Percentiles rank a stretch among this genome's conserved stretches.
These are phyloP conservation scores for Starmerella potacharoeniae DNA, from an alignment of 805 yeast species.

Conservation along the genomic window DNA sequence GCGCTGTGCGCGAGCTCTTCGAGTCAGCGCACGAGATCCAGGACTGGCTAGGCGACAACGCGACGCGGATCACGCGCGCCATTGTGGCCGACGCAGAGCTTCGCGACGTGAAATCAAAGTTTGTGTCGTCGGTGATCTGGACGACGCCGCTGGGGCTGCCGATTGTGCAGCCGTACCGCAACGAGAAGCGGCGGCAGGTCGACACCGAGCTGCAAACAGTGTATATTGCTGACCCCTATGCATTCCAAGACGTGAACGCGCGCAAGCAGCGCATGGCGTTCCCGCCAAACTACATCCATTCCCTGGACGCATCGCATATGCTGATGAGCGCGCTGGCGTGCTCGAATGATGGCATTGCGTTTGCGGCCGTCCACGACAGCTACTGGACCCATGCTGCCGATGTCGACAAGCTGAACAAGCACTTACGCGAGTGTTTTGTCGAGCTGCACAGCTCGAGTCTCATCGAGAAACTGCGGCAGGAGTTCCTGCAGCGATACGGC, in stretches of 20 bases:
- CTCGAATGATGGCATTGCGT: conserved; percentile 49
- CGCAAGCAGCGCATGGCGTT: conserved; percentile 86
- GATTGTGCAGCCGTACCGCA: conserved; percentile 92
- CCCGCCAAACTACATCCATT: conserved; percentile 92
- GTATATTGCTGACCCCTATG: conserved; percentile 79
- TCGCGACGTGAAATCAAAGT: conserved; percentile 29
- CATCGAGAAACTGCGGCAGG: conserved; percentile 57
- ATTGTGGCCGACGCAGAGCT: conserved; percentile 37
- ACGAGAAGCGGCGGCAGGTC: conserved; percentile 50
- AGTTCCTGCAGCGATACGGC: conserved; percentile 69
- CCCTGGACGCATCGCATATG: conserved; percentile 96
- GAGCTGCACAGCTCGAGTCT: conserved; percentile 63
- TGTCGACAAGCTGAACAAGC: conserved; percentile 56
- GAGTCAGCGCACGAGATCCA: conserved; percentile 90
- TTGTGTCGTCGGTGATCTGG: conserved; percentile 88
- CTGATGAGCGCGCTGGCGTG: conserved; percentile 74
- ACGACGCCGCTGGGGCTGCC: conserved; percentile 93
- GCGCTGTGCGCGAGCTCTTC: conserved; percentile 73
- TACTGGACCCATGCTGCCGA: conserved; percentile 96
- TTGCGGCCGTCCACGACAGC: conserved; percentile 95
- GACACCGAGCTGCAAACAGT: conserved; percentile 80
- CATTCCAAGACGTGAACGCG: conserved; percentile 67
- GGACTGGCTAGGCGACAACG: conserved; percentile 89
- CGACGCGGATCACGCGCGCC: conserved; percentile 66
- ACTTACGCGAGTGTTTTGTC: conserved; percentile 70